Evolutionary conservation across 257 asterid species (phyloP), one percentile per base, ranked within the genome.

Genomic region (Solanum sejunctum): DNA sequence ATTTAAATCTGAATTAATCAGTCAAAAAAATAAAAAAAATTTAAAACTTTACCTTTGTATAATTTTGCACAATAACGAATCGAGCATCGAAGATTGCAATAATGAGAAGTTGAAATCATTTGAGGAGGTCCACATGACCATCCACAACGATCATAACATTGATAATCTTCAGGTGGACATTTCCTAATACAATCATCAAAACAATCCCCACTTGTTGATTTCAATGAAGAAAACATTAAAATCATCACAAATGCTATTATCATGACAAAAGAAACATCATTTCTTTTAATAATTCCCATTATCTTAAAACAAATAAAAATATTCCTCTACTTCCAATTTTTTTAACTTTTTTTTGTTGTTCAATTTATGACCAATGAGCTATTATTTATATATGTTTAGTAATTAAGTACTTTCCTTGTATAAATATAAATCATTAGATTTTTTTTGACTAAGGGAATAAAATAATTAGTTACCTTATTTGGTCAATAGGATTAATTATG

Each of bases 91-190:
- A 78, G 12, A 52, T 78, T 78, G 18, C 64, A 77, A 26, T 77
- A 77, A 10, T 52, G 10, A 9, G 45, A 78, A 32, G 41, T 52
- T 5, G 39, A 7, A 52, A 41, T 28, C 2, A 28, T 8, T 9
- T 77, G 36, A 9, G 52, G 82, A 26, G 82, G 82, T 36, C 41
- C 41, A 26, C 82, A 77, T 4, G 10, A 5, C 82, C 82, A 77
- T 77, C 82, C 82, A 77, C 82, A 77, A 15, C 26, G 47, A 26
- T 78, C 82, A 78, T 78, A 52, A 78, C 82, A 78, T 17, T 78
- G 16, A 28, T 78, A 78, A 78, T 78, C 82, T 78, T 78, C 64
- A 23, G 82, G 3, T 51, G 82, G 49, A 52, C 64, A 78, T 52
- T 10, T 32, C 82, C 1, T 78, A 28, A 78, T 36, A 78, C 82